phyloP scores from a whole-genome alignment of 805 yeast species.

The Lipomyces orientalis region DNA sequence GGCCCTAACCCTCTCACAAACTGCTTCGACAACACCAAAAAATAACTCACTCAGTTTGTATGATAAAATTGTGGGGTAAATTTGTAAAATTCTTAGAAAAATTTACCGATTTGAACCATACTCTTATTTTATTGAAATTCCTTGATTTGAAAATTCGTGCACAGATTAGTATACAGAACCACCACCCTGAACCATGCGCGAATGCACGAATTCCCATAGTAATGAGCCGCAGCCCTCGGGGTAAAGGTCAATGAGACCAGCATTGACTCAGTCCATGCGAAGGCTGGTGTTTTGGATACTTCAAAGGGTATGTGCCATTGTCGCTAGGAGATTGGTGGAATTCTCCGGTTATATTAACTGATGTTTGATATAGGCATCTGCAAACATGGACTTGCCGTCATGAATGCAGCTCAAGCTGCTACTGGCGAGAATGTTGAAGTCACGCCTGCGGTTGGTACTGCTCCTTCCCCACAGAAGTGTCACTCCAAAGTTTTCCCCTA shows the following conservation, averaged over 20 bases:
- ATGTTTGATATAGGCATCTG: constrained; percentile 31
- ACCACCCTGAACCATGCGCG: neutral
- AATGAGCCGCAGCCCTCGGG: no score
- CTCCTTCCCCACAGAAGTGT: constrained; percentile 18
- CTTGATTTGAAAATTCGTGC: neutral
- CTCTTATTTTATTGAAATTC: neutral
- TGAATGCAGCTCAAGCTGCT: constrained; percentile 36
- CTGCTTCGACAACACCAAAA: neutral
- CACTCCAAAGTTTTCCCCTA: constrained; percentile 63
- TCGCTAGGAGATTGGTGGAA: no score
- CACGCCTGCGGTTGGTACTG: constrained; percentile 11
- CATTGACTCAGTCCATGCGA: constrained; percentile 39
- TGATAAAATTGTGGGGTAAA: neutral
- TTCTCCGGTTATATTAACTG: neutral
- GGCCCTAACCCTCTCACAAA: neutral
- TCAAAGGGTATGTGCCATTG: constrained; percentile 36
- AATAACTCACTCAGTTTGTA: neutral
- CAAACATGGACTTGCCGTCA: constrained; percentile 36
- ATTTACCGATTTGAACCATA: neutral
- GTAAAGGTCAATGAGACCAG: constrained; percentile 38
- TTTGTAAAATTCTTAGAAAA: neutral
- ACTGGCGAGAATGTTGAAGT: constrained; percentile 18
- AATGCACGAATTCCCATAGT: no score
- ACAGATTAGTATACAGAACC: constrained; percentile 2
- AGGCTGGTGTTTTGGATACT: constrained; percentile 41